These are phyloP conservation scores for Lachnellula arida DNA, from an alignment of 2,329 filamentous ascomycete species.

Conservation along the genomic window DNA sequence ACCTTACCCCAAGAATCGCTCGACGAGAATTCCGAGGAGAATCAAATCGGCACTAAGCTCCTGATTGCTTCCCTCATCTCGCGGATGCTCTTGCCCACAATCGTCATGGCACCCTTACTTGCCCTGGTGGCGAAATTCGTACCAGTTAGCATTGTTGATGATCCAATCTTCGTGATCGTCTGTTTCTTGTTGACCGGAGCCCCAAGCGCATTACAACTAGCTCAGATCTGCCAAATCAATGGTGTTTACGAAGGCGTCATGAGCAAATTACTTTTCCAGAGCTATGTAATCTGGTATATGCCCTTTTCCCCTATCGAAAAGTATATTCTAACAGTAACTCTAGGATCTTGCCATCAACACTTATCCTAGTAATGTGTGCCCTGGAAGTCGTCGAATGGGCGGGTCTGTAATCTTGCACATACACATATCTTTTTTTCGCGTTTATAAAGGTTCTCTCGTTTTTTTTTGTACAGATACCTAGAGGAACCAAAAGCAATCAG, in stretches of 20 bases:
- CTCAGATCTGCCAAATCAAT: conserved; percentile 98
- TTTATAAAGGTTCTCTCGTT: too few species aligned
- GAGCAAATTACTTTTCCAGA: conserved; percentile 90
- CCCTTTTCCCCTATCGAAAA: not conserved
- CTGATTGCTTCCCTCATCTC: conserved; percentile 81
- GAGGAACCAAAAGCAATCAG: too few species aligned
- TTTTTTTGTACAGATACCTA: too few species aligned
- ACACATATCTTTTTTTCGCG: not conserved
- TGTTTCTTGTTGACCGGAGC: conserved; percentile 95
- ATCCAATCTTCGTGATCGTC: conserved; percentile 97
- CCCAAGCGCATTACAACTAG: conserved; percentile 87
- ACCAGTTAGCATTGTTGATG: conserved; percentile 88
- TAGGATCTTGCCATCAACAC: conserved; percentile 89
- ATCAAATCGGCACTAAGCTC: conserved; percentile 64
- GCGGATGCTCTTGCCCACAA: conserved; percentile 86
- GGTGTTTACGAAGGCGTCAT: conserved; percentile 93
- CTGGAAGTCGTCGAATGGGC: conserved; percentile 94
- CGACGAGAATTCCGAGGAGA: conserved; percentile 65
- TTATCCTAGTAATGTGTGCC: conserved; percentile 84
- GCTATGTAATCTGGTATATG: conserved; percentile 86
- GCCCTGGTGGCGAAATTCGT: conserved; percentile 86
- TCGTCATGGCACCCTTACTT: conserved; percentile 88
- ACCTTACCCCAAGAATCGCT: conserved; percentile 65
- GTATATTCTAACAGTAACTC: conserved; percentile 8
- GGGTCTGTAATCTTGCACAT: conserved; percentile 2